Evolutionary conservation across 768 basidiomycete species (phyloP), one percentile per base, ranked within the genome.

Genomic region (Pseudohyphozyma bogoriensis): DNA sequence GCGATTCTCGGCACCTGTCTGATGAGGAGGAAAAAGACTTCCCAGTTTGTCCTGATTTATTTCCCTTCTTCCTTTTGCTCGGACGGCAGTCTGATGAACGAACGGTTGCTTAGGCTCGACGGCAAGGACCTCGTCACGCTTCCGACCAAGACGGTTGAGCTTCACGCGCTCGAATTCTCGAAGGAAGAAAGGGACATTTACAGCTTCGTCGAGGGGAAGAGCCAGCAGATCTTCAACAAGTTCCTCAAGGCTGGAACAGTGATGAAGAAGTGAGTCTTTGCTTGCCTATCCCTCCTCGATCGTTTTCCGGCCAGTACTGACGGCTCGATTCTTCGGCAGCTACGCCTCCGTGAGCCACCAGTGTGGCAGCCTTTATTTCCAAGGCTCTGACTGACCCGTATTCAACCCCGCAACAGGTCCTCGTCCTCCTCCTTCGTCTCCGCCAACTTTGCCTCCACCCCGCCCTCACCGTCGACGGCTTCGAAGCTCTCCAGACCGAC

Each of bases 361-460:
- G 56, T 51, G 7, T 20, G 37, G n/a, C 37, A 2, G 10, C 2
- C 10, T 26, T 16, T 18, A 36, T 4, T 10, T 42, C 37, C n/a
- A 4, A 18, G n/a, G 20, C 28, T 20, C 55, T 35, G 28, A 4
- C 32, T 29, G 10, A 4, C 32, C 29, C 32, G 11, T 20, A 11
- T 32, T 32, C 42, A 24, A 3, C 32, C 4, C 10, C 31, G 28
- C 71, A 72, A 12, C 60, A 84, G 77, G 82, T 86, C 22, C 71
- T 81, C n/a, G 76, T 78, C 28, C 78, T 88, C 79, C 84, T 89
- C 24, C 77, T 88, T 18, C 83, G 85, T 15, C 77, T 87, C 2
- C 79, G 84, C 13, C 85, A 86, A 68, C 73, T 85, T 39, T 85
- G 83, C 68, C 79, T 80, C 39, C 85, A 86, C 70, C 83, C 86